These are phyloP conservation scores for Colletotrichum musae DNA, from an alignment of 2,329 filamentous ascomycete genomes.

Conservation along the genomic window DNA sequence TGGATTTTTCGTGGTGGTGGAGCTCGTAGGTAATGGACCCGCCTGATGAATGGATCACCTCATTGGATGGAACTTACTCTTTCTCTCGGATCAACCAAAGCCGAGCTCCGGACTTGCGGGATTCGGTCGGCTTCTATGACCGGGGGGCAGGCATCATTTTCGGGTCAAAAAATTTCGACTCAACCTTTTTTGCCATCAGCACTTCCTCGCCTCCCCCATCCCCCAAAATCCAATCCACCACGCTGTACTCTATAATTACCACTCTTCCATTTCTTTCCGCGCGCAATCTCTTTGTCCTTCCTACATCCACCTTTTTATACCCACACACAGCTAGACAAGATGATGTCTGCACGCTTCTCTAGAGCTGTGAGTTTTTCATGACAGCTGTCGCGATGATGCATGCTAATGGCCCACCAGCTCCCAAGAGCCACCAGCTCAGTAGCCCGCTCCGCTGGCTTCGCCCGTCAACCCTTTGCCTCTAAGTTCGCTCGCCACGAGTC, in stretches of 20 bases:
- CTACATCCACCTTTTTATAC: constrained; percentile 47
- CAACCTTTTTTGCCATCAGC: constrained; percentile 42
- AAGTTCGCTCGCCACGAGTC: constrained; percentile 85
- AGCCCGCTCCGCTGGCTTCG: constrained; percentile 75
- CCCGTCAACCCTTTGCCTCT: constrained; percentile 79
- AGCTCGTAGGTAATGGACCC: background rate
- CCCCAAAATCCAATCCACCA: constrained; percentile 30
- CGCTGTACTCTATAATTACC: constrained; percentile 42
- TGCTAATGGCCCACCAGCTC: constrained; percentile 68
- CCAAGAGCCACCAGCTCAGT: constrained; percentile 81
- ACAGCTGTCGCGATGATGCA: constrained; percentile 32
- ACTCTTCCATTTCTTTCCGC: constrained; percentile 39
- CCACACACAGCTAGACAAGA: constrained; percentile 60
- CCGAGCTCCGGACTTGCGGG: constrained; percentile 47
- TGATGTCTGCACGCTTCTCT: constrained; percentile 80
- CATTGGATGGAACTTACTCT: no score
- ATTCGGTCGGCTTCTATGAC: constrained; percentile 61
- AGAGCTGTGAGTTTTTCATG: constrained; percentile 76
- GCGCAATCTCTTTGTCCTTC: constrained; percentile 43
- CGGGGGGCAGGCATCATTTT: constrained; percentile 51
- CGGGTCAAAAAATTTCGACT: constrained; percentile 56
- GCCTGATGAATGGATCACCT: no score
- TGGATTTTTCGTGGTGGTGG: background rate
- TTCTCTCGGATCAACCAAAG: constrained; percentile 30
- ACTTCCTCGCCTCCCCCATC: constrained; percentile 35